Evolutionary conservation across 257 asterid genomes (phyloP).

Genomic region (Solanum peruvianum): DNA sequence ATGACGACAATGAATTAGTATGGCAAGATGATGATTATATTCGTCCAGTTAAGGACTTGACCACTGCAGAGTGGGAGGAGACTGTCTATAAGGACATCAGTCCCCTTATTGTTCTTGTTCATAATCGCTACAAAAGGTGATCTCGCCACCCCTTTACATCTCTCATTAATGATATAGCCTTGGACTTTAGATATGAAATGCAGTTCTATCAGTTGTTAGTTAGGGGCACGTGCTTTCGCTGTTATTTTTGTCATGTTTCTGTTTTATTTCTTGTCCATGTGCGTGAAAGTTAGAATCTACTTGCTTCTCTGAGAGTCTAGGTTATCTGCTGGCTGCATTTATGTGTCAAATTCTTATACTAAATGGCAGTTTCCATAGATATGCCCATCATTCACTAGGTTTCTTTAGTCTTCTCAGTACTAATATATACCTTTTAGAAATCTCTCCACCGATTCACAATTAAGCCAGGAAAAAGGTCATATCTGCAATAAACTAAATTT

Average conservation of each 20-base stretch:
- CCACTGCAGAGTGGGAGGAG: conserved; percentile 86
- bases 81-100: conserved; percentile 75
- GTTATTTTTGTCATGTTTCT: not conserved
- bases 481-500: not conserved
- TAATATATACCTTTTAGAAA: not conserved
- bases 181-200: not conserved
- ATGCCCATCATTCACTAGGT: not conserved
- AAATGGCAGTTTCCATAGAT: not conserved
- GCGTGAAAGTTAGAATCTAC: not conserved
- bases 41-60: conserved; percentile 72
- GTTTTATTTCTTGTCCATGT: not conserved
- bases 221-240: not conserved
- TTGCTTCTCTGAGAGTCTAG: not conserved
- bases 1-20: conserved; percentile 65
- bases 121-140: conserved; percentile 86
- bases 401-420: not conserved
- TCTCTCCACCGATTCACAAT: not conserved
- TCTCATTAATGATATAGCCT: not conserved
- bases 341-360: not conserved
- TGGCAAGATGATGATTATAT: conserved; percentile 94
- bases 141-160: not conserved
- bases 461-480: not conserved
- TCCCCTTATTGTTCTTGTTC: conserved; percentile 82
- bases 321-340: not conserved
- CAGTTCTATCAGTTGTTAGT: not conserved